Conservation (phyloP, 176 grass and related monocot genomes). For the Themeda triandra region DNA sequence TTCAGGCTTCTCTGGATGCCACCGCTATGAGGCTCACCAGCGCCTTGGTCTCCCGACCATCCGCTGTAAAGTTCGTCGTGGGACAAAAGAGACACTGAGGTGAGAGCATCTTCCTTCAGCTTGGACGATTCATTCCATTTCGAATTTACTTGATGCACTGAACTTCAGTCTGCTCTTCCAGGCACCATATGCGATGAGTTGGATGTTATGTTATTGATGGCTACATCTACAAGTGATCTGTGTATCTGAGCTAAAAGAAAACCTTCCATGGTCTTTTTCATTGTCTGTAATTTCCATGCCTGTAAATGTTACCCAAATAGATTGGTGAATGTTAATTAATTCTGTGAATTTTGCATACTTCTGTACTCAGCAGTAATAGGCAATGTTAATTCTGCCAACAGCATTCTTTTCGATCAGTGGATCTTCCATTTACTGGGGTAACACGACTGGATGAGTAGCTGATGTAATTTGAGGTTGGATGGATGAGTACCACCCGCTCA, state of each 20-base stretch:
- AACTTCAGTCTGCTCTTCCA: conserved; percentile 25
- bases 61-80: conserved; percentile 78
- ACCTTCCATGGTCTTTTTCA: not conserved
- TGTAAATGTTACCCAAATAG: conserved; percentile 29
- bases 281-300: conserved; percentile 11
- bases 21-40: conserved; percentile 92
- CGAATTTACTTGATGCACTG: not conserved
- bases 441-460: not conserved
- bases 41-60: conserved; percentile 83
- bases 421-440: not conserved
- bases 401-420: not conserved
- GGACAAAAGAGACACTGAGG: conserved; percentile 95
- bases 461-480: not conserved
- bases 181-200: conserved; percentile 81
- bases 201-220: not conserved
- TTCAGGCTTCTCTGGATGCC: conserved; percentile 95
- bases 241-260: not conserved
- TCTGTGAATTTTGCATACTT: no score
- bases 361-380: not conserved
- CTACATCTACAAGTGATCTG: not conserved
- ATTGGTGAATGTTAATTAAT: conserved; percentile 6
- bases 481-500: not conserved
- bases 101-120: conserved; percentile 5
- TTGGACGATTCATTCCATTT: not conserved
- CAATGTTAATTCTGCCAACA: not conserved